phyloP scores from a whole-genome alignment of 2,329 filamentous ascomycete species.

The Ramularia endophylla region DNA sequence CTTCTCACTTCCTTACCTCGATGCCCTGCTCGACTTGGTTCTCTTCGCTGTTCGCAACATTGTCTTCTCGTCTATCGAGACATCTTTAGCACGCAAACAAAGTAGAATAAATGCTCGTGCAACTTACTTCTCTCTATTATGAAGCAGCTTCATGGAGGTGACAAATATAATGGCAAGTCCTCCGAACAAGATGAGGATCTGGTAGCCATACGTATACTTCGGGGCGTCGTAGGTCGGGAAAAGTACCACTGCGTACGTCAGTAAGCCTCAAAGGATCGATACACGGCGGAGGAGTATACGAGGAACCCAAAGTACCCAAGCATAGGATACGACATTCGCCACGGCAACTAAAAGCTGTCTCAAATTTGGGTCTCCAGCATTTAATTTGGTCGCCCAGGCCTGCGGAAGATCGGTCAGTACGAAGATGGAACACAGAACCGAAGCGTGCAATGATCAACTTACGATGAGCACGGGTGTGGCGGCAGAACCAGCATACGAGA shows the following conservation, averaged over 20 bases:
- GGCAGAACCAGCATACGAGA: not conserved
- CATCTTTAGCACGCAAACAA: no score
- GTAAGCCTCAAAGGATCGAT: no score
- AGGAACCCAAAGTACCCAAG: not conserved
- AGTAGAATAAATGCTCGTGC: no score
- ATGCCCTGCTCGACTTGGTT: no score
- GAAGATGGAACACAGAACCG: not conserved
- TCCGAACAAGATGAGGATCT: slow-evolving; percentile 13
- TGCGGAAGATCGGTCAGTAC: not conserved
- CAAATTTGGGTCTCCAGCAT: not conserved
- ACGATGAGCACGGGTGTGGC: slow-evolving; percentile 1
- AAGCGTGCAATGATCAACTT: not conserved
- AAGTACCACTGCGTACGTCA: slow-evolving; percentile 3
- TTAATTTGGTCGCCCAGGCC: not conserved
- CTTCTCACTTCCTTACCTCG: no score
- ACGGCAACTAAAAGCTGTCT: not conserved
- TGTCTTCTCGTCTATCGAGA: no score
- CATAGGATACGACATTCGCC: not conserved
- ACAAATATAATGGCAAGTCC: slow-evolving; percentile 9
- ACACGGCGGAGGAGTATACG: no score
- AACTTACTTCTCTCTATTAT: no score
- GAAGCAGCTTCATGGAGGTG: no score
- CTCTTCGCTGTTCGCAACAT: no score
- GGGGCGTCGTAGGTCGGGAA: slow-evolving; percentile 18
- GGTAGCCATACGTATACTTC: slow-evolving; percentile 13